These are phyloP conservation scores for Metschnikowia arizonensis DNA, from an alignment of 805 yeast genomes.

Conservation along the genomic window DNA sequence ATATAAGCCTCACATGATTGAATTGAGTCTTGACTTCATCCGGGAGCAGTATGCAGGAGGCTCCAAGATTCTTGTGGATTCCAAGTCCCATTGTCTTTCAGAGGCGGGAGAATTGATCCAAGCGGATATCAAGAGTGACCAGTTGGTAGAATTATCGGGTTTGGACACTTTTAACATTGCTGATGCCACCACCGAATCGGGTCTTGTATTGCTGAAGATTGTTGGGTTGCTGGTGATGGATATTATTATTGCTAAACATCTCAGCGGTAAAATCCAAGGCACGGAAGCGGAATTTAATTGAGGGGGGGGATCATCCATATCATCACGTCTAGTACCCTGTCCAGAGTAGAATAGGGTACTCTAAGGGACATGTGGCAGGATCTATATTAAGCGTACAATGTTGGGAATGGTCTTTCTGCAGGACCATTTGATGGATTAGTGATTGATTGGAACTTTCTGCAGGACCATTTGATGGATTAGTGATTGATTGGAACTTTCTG, in stretches of 20 bases:
- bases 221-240: slow-evolving; percentile 69
- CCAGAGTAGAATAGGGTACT: no score
- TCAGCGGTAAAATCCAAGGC: slow-evolving; percentile 26
- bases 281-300: slow-evolving; percentile 5
- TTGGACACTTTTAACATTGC: slow-evolving; percentile 7
- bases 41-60: slow-evolving; percentile 26
- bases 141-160: slow-evolving; percentile 48
- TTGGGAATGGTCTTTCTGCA: no score
- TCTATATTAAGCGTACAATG: no score
- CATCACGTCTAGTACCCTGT: no score
- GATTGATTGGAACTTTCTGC: no score
- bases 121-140: slow-evolving; percentile 32
- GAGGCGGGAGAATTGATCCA: slow-evolving; percentile 67
- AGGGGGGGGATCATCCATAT: no score
- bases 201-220: slow-evolving; percentile 46
- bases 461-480: no score
- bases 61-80: slow-evolving; percentile 54
- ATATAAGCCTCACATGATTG: slow-evolving; percentile 64
- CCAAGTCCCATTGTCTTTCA: slow-evolving; percentile 48
- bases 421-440: no score
- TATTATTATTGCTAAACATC: slow-evolving; percentile 45
- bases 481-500: no score
- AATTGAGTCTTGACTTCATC: slow-evolving; percentile 47
- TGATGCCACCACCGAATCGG: slow-evolving; percentile 6
- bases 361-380: no score